Base-by-base conservation (phyloP, 768 basidiomycete species). In the Cystofilobasidium ferigula region DNA sequence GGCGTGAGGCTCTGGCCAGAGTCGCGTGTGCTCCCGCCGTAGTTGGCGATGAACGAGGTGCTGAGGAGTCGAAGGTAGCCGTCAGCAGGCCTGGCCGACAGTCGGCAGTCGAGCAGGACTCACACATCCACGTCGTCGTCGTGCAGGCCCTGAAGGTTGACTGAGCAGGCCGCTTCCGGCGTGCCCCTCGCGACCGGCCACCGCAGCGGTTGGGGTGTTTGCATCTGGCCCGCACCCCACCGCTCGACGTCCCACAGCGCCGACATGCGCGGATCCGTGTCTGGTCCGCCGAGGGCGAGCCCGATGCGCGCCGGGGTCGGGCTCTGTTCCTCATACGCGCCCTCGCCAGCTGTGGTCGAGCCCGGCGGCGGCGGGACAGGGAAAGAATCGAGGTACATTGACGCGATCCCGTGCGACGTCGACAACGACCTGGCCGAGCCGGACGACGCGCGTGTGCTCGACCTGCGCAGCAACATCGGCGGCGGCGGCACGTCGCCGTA, bases 51-150 rank as follows among this genome's bases (percentile, higher is more conserved):
- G 51, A 54, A 54, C 2, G 51, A 54, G 7, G 51, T 54, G 16
- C 51, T 54, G 51, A 14, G 7, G 9, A 32, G 6, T 8, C 20
- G 8, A 20, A 32, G 8, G 24, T 32, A 42, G 40, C 10, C 40
- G 40, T 42, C 20, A 20, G 10, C 10, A 42, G 40, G 40, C n/a
- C n/a, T n/a, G n/a, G n/a, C n/a, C n/a, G n/a, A n/a, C 10, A 42
- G 24, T 28, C 10, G 8, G 5, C 18, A 53, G 8, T 10, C 9
- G 6, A 24, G 5, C 24, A 53, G 6, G 51, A 54, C 51, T 28
- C 51, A 54, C 51, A 54, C 28, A 18, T 54, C 51, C 28, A 54
- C 51, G 20, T 54, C 51, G 51, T 13, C 48, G 42, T 51, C n/a
- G n/a, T n/a, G n/a, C n/a, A n/a, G n/a, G n/a, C n/a, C n/a, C n/a